A percentile compares a stretch with the other conserved stretches of the same genome.
These are phyloP conservation scores for Aspergillus sp. DNA, from an alignment of 2,329 filamentous ascomycete genomes.

Conservation along the genomic window DNA sequence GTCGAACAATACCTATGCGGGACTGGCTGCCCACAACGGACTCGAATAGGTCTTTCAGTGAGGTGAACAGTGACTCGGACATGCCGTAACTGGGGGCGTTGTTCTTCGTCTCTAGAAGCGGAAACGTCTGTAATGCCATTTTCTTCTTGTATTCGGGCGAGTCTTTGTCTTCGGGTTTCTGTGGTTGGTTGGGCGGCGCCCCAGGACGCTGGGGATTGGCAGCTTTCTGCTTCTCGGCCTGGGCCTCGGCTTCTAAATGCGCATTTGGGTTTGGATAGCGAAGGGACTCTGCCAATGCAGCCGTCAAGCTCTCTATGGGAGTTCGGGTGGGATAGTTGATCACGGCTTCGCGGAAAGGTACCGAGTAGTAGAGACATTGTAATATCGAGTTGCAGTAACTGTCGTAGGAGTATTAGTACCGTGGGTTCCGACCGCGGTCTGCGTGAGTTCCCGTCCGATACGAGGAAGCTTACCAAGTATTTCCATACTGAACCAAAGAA, in stretches of 20 bases:
- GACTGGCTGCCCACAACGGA: conserved; percentile 78
- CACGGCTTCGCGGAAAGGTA: conserved; percentile 88
- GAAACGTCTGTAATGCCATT: conserved; percentile 82
- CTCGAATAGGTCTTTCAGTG: conserved; percentile 93
- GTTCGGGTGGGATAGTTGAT: conserved; percentile 81
- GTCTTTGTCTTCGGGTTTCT: conserved; percentile 87
- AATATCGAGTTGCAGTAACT: conserved; percentile 99
- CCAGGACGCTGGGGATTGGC: conserved; percentile 39
- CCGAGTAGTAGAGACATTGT: conserved; percentile 94
- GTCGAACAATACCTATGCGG: conserved; percentile 86
- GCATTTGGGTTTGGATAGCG: conserved; percentile 62
- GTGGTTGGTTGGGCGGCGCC: conserved; percentile 55
- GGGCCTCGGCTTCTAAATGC: conserved; percentile 52
- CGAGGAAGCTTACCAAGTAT: conserved; percentile 75
- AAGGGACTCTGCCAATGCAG: conserved; percentile 43
- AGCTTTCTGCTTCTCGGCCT: conserved; percentile 47
- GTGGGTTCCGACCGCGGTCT: neutral
- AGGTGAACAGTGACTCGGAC: conserved; percentile 92
- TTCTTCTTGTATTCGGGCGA: conserved; percentile 98
- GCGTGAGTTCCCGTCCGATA: neutral
- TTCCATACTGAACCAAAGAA: conserved; percentile 72
- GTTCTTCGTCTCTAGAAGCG: conserved; percentile 82
- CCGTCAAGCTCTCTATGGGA: conserved; percentile 67
- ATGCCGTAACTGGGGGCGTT: conserved; percentile 81
- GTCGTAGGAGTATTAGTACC: conserved; percentile 14